Evolutionary conservation across 306 rosid species (phyloP), one percentile per base, ranked within the genome.

Genomic region (Quercus cerris): DNA sequence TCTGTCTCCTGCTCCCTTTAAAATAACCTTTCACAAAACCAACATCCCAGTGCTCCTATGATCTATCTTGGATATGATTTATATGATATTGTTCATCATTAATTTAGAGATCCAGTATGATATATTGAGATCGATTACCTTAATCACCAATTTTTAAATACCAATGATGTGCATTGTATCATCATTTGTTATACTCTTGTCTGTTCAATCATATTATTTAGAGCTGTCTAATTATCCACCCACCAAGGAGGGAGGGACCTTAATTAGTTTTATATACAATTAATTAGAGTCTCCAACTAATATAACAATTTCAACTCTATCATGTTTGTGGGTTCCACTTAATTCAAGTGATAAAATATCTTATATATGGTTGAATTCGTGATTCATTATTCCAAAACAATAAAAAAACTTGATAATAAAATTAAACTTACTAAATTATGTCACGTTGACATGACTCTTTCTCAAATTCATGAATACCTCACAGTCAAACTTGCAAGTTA

Each of bases 31-130:
- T 82, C 77, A 72, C 28, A 84, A 86, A 89, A 88, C 94, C 91
- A 91, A 91, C 97, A 91, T 91, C 92, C 97, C 87, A 85, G 89
- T 88, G 93, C 84, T 86, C 85, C 58, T 82, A 77, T 75, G 87
- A 90, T 91, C 91, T 90, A 84, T 86, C 88, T 85, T 88, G 90
- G 90, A 88, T 89, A 84, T 80, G 64, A 78, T 85, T 84, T 89
- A 81, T 89, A 81, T 81, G 82, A 82, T 67, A 1, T 78, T 86
- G 62, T 73, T 85, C 70, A 82, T 38, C 46, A 41, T 41, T 41
- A 41, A 41, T 89, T 85, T 68, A 75, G 27, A 81, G 84, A 75
- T 77, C 84, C 84, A 71, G n/a, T 54, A 27, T 78, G 57, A 38
- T 38, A 38, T 38, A 8, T 2, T 38, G 46, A 41, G 46, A 41